Conservation (phyloP, 345 rosid genomes). For the Salix viminalis region DNA sequence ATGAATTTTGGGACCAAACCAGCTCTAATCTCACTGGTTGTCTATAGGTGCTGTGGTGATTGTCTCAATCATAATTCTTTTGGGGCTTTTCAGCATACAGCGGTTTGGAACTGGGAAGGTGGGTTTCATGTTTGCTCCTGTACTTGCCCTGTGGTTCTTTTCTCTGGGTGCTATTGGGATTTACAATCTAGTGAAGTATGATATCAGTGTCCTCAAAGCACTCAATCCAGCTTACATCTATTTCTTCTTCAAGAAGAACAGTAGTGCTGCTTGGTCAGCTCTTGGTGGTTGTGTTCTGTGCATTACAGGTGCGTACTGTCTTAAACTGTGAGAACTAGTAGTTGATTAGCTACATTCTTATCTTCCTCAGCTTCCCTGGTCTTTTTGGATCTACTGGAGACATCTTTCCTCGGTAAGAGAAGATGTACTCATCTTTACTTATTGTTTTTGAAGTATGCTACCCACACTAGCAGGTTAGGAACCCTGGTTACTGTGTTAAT, state of each 20-base stretch:
- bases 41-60: slow-evolving; percentile 61
- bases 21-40: slow-evolving; percentile 11
- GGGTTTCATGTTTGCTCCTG: slow-evolving; percentile 81
- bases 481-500: neutral
- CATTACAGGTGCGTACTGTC: slow-evolving; percentile 60
- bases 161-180: slow-evolving; percentile 78
- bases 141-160: slow-evolving; percentile 86
- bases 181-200: slow-evolving; percentile 61
- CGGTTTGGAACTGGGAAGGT: slow-evolving; percentile 88
- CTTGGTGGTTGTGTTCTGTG: slow-evolving; percentile 97
- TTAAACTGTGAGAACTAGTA: neutral
- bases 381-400: neutral
- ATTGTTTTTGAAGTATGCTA: neutral
- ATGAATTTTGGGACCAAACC: neutral
- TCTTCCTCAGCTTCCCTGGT: neutral
- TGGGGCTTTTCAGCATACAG: slow-evolving; percentile 85
- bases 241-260: slow-evolving; percentile 79
- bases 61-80: slow-evolving; percentile 59
- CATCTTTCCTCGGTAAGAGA: neutral
- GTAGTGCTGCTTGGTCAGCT: slow-evolving; percentile 73
- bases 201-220: slow-evolving; percentile 67
- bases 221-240: slow-evolving; percentile 76
- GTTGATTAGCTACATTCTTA: neutral
- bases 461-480: neutral
- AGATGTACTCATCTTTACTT: neutral